Evolutionary conservation across 2,329 filamentous ascomycete genomes (phyloP).

Genomic region (Myriosclerotinia curreyana): DNA sequence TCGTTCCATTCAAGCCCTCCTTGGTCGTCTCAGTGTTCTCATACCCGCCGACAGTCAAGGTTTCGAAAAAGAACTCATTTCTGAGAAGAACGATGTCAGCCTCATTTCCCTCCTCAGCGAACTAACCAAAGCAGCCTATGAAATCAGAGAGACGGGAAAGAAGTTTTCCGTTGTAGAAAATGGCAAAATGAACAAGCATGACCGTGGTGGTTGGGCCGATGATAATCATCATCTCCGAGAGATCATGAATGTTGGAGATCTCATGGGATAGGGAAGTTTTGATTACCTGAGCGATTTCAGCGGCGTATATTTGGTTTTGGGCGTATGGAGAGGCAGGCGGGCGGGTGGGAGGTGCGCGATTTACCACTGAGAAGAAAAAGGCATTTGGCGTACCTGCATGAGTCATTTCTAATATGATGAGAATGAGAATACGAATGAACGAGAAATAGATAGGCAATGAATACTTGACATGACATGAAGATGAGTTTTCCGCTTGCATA

Average conservation of each 20-base stretch:
- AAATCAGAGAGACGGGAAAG: constrained; percentile 69
- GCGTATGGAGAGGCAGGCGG: constrained; percentile 13
- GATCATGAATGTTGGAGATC: constrained; percentile 24
- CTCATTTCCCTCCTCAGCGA: constrained; percentile 73
- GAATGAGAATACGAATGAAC: constrained; percentile 21
- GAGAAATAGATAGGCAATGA: constrained; percentile 15
- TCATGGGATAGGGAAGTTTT: constrained; percentile 12
- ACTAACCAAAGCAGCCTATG: constrained; percentile 69
- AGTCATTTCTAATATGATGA: constrained; percentile 5
- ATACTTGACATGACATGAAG: background rate
- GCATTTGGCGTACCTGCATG: constrained; percentile 13
- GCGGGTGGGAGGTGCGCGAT: constrained; percentile 14
- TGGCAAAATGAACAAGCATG: constrained; percentile 18
- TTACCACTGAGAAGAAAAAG: background rate
- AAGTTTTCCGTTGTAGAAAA: constrained; percentile 62
- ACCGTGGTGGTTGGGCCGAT: constrained; percentile 1
- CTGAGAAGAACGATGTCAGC: constrained; percentile 80
- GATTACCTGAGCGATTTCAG: background rate
- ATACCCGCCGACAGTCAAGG: constrained; percentile 63
- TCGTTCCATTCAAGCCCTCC: constrained; percentile 81
- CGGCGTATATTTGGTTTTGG: constrained; percentile 8
- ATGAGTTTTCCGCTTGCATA: background rate
- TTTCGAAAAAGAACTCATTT: constrained; percentile 68
- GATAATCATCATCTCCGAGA: constrained; percentile 19
- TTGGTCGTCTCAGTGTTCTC: constrained; percentile 78